These are phyloP conservation scores for Pseudevernia furfuracea DNA, from an alignment of 495 filamentous ascomycete species.

Conservation along the genomic window DNA sequence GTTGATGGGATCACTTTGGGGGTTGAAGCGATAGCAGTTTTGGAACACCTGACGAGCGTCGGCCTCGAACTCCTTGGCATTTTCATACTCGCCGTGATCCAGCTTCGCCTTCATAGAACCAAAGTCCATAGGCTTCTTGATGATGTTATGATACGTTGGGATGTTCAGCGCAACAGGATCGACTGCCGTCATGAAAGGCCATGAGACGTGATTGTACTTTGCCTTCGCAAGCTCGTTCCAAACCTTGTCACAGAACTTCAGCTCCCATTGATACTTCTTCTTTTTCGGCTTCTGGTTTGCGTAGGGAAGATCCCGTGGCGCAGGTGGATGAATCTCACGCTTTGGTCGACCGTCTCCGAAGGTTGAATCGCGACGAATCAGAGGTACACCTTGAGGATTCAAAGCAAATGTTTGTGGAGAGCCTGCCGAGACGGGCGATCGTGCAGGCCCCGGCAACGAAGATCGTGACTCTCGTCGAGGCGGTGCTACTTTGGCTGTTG, in stretches of 20 bases:
- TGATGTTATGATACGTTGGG: conserved; percentile 81
- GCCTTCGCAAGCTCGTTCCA: conserved; percentile 69
- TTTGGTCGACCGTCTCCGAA: conserved; percentile 74
- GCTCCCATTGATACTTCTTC: conserved; percentile 84
- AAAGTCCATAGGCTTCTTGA: conserved; percentile 96
- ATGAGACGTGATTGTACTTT: conserved; percentile 56
- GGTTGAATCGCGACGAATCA: conserved; percentile 84
- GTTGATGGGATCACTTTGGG: conserved; percentile 64
- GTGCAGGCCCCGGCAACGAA: conserved; percentile 32
- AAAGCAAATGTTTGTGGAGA: conserved; percentile 69
- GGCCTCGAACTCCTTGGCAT: conserved; percentile 72
- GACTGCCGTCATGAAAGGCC: conserved; percentile 71
- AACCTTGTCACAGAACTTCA: conserved; percentile 81
- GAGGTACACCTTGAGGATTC: conserved; percentile 72
- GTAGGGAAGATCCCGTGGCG: conserved; percentile 79
- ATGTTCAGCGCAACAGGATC: conserved; percentile 94
- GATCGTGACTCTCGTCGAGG: conserved; percentile 49
- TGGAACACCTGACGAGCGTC: conserved; percentile 78
- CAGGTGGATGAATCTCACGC: conserved; percentile 86
- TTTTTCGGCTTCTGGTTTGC: conserved; percentile 73
- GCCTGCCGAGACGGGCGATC: conserved; percentile 33
- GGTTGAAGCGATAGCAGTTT: conserved; percentile 91
- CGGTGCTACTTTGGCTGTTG: conserved; percentile 42
- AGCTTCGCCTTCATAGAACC: conserved; percentile 68
- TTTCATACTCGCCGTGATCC: conserved; percentile 71